These are phyloP conservation scores for Blastocystis sp. DNA, from an alignment of 352 stramenopile species.

Conservation along the genomic window DNA sequence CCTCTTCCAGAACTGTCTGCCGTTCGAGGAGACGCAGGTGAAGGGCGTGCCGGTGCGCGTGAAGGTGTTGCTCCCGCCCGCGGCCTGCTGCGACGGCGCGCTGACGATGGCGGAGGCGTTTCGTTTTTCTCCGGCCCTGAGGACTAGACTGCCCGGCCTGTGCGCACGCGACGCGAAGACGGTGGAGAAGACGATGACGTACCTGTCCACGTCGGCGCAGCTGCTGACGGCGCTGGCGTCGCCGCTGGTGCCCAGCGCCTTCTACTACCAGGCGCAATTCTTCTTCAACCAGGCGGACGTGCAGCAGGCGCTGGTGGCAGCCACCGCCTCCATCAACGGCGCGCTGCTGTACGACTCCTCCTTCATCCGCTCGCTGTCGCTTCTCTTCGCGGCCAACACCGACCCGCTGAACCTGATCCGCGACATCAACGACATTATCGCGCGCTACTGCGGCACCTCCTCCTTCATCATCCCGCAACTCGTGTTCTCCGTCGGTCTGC, in stretches of 20 bases:
- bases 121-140: background rate
- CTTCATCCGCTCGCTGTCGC: slow-evolving; percentile 1
- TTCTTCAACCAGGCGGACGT: background rate
- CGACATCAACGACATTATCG: slow-evolving; percentile 58
- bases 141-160: background rate
- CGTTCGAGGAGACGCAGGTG: slow-evolving; percentile 38
- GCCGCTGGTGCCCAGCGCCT: background rate
- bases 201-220: background rate
- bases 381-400: slow-evolving; percentile 17
- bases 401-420: slow-evolving; percentile 44
- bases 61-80: slow-evolving; percentile 47
- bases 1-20: slow-evolving; percentile 12
- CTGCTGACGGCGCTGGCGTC: background rate
- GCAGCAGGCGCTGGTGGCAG: background rate
- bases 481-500: slow-evolving; percentile 46
- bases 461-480: slow-evolving; percentile 12
- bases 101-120: slow-evolving; percentile 11
- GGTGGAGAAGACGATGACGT: background rate
- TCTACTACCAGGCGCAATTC: background rate
- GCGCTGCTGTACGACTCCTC: background rate
- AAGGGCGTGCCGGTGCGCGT: slow-evolving; percentile 14
- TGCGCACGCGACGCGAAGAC: background rate
- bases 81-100: background rate
- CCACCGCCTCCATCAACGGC: background rate
- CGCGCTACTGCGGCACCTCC: background rate